Conservation (phyloP, 495 filamentous ascomycete genomes). For the Hypoxylon fragiforme region DNA sequence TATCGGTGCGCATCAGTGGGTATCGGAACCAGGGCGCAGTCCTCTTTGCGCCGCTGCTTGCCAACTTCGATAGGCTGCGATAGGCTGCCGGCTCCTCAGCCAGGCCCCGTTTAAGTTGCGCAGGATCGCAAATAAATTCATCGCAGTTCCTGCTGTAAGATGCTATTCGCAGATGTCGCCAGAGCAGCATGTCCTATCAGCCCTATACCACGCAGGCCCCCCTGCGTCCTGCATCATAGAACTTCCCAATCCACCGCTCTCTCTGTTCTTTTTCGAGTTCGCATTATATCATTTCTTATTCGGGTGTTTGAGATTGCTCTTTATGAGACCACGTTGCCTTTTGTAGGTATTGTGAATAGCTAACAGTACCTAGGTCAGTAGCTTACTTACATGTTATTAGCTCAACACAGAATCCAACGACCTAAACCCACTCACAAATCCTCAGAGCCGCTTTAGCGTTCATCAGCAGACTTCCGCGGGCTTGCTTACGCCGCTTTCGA, state of each 20-base stretch:
- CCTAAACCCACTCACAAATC: no score
- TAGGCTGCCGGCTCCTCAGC: conserved; percentile 2
- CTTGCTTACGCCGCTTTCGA: neutral
- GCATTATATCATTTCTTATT: no score
- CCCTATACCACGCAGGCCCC: conserved; percentile 14
- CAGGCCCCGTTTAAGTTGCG: no score
- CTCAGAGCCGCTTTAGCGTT: conserved; percentile 16
- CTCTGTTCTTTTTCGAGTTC: neutral
- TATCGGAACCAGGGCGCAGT: conserved; percentile 26
- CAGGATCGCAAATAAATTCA: neutral
- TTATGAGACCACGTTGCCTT: conserved; percentile 25
- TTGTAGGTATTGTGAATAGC: neutral
- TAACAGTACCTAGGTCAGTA: neutral
- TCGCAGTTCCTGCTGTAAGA: neutral
- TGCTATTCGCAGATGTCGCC: neutral
- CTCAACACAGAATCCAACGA: no score
- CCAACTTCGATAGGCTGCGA: conserved; percentile 14
- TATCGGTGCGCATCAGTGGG: conserved; percentile 10
- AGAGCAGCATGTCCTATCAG: conserved; percentile 21
- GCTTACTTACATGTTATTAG: no score
- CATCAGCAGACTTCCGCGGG: conserved; percentile 2
- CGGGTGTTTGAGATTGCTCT: neutral
- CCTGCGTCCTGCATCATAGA: conserved; percentile 8
- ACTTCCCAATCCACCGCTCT: neutral
- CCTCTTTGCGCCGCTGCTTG: conserved; percentile 21